Base-by-base conservation (phyloP, 148 eudicot genomes). In the Spergularia marina region DNA sequence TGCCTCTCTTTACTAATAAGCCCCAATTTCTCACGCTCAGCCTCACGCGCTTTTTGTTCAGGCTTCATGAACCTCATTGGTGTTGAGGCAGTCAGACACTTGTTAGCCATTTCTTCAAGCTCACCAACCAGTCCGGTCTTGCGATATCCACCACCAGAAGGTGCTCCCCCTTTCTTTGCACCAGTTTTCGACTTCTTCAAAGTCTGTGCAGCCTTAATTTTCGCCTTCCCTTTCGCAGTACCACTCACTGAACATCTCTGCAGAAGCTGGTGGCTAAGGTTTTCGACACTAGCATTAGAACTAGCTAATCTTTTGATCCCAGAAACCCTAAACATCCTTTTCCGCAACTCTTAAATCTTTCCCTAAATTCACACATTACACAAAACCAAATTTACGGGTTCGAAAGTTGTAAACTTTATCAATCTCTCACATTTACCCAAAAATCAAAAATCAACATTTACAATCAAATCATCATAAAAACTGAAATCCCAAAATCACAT, bases 201-300 rank as follows among this genome's bases (percentile, higher is more conserved):
- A 12, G 82, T 67, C 74, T 82, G 82, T 5, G 77, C 90, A 0
- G 86, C 78, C 78, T 95, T 95, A 54, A 84, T 18, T 61, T 90
- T 91, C 6, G 75, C 88, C 78, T 95, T 95, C 0, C 99, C 99
- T 64, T 95, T 95, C 2, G 98, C 96, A 3, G 99, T 95, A 54
- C 94, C 88, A 72, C 97, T 92, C 53, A 95, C 99, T 2, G 88
- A 86, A 80, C 99, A 91, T 80, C 78, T 80, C 66, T 95, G 97
- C 30, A 76, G 66, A 40, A 92, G 76, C 58, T 88, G 91, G 62
- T 73, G 82, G 61, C 82, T 70, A 65, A 89, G 77, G 44, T 82
- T 75, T 71, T 84, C 88, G 56, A 89, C 59, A n/a, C 79, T 53
- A 10, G 85, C 63, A 47, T 36, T 54, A 64, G 74, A 79, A 54